Evolutionary conservation across 768 basidiomycete genomes (phyloP), one percentile per base, ranked within the genome.

Genomic region (Tephrocybe sp.): DNA sequence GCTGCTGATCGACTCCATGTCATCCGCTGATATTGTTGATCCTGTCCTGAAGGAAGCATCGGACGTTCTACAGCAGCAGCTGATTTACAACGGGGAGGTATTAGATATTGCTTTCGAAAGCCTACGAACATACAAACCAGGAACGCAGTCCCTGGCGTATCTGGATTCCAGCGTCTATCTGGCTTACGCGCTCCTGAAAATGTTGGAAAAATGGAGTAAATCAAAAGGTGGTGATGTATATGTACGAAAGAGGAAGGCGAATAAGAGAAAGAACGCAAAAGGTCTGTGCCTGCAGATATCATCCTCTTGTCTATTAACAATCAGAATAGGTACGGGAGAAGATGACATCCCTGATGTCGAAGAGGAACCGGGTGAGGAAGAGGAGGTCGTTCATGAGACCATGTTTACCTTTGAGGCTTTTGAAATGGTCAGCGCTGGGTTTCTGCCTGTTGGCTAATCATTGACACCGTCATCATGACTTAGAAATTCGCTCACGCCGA

Each of bases 21-120:
- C 85, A 26, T 72, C 76, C 38, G 71, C 78, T 44, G 66, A 73
- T 22, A 71, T 76, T 34, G 60, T 60, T 36, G 79, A 84, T 36
- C 64, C 75, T 13, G 56, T 59, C 6, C 51, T 92, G 54, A 70
- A 73, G 36, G 92, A 96, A 28, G 86, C 88, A 21, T 89, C 94
- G 41, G 83, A 83, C 47, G 72, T 87, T 16, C 75, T 98, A 1
- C 90, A 93, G 59, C 84, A 92, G 55, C 92, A 97, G 64, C 74
- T 99, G 21, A 87, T 98, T 60, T 98, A 98, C 72, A 94, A 94
- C 59, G 94, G 92, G 27, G 93, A 98, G 55, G 85, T 95, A 15
- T 83, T 98, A 46, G 95, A 98, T 57, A 82, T 93, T 19, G 81
- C 93, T 0, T 72, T 94, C 36, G 86, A 88, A 21, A 86, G 89